Base-by-base conservation (phyloP, 257 asterid species). In the Solanum peruvianum region DNA sequence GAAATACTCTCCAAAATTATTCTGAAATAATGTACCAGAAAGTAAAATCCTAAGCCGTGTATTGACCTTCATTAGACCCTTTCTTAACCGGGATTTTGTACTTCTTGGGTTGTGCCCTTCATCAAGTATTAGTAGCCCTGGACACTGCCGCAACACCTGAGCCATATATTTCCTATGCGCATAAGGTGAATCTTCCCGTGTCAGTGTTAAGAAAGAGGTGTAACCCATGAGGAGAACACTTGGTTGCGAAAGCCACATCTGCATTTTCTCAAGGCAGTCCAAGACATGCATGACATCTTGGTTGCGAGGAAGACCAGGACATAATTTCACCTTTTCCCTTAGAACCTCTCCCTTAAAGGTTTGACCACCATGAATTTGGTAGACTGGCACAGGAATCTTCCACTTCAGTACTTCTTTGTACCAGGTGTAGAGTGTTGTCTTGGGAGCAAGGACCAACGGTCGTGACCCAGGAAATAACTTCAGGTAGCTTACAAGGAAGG, bases 61-160 rank as follows among this genome's bases (percentile, higher is more conserved):
- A 82, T 96, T 87, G 23, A 97, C 99, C 87, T 92, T 97, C 99
- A 97, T 97, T 91, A 97, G 64, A 33, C 91, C 99, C 76, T 97
- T 97, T 35, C 99, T 87, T 10, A 97, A 94, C 88, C 99, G 93
- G 4, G 99, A 97, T 86, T 97, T 97, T 0, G 99, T 97, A 86
- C 99, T 97, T 92, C 99, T 93, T 0, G 99, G 99, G 87, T 97
- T 97, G 88, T 97, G 99, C 86, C 99, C 99, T 89, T 97, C 99
- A 44, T 97, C 99, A 31, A 97, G 97, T 76, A 97, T 90, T 81
- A 97, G 73, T 60, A 97, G 95, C n/a, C 98, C 99, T 0, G 99
- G 99, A 75, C 99, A 96, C 78, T 96, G 97, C 86, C 93, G 90
- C 85, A 97, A 89, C 23, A 97, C 92, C 86, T 96, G 98, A 56